phyloP scores from a whole-genome alignment of 2,329 filamentous ascomycete species.

The Cordyceps farinosa region DNA sequence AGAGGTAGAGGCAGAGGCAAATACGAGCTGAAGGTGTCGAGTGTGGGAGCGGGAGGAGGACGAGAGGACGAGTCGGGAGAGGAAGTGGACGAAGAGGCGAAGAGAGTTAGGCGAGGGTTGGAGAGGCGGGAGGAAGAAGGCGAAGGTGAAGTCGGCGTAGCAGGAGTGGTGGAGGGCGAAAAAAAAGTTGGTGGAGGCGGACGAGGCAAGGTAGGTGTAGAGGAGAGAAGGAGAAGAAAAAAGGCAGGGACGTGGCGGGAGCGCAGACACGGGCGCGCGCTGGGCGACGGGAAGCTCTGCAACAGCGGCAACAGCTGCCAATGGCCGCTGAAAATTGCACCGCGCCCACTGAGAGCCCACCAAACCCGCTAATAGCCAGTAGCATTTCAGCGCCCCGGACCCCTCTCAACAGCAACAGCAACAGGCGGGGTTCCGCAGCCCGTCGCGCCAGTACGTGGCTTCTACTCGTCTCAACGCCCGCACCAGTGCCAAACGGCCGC shows the following conservation, averaged over 20 bases:
- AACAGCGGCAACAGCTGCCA: not conserved
- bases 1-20: slow-evolving; percentile 7
- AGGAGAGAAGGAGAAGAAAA: slow-evolving; percentile 41
- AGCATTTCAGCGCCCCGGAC: not conserved
- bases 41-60: slow-evolving; percentile 22
- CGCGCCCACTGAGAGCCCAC: not conserved
- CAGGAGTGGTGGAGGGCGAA: slow-evolving; percentile 25
- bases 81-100: slow-evolving; percentile 18
- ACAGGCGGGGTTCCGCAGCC: slow-evolving; percentile 2
- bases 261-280: not conserved
- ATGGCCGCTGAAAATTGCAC: not conserved
- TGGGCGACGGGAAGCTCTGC: not conserved
- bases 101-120: slow-evolving; percentile 24
- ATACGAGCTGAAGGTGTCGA: slow-evolving; percentile 17
- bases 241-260: slow-evolving; percentile 10
- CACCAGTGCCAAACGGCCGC: not conserved
- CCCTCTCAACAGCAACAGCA: not conserved
- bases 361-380: not conserved
- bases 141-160: slow-evolving; percentile 22
- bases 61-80: slow-evolving; percentile 23
- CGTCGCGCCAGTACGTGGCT: not conserved
- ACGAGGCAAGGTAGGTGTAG: slow-evolving; percentile 21
- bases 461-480: not conserved
- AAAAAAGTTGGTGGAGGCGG: slow-evolving; percentile 24
- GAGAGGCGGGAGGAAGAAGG: slow-evolving; percentile 25